Evolutionary conservation across 306 rosid species (phyloP).

Genomic region (Urtica urens): DNA sequence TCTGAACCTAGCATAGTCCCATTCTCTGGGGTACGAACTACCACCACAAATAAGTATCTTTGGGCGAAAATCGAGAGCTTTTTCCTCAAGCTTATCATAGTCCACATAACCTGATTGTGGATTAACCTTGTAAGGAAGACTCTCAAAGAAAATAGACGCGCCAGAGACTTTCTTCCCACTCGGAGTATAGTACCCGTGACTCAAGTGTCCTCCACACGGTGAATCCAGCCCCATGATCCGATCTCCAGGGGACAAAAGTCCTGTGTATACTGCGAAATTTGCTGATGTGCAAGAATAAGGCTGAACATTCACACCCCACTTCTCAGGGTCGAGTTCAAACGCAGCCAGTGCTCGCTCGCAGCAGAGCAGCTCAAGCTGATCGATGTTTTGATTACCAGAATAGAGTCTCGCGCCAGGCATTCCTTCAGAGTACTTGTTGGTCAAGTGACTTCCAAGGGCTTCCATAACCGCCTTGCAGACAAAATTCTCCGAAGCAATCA

Average conservation of each 20-base stretch:
- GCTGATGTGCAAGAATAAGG: slow-evolving; percentile 86
- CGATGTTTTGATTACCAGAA: slow-evolving; percentile 58
- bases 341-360: slow-evolving; percentile 64
- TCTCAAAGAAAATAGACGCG: slow-evolving; percentile 64
- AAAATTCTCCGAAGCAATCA: slow-evolving; percentile 78
- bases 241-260: slow-evolving; percentile 61
- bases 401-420: slow-evolving; percentile 72
- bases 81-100: slow-evolving; percentile 76
- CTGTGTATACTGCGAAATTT: slow-evolving; percentile 69
- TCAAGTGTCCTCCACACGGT: slow-evolving; percentile 77
- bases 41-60: slow-evolving; percentile 85
- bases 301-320: slow-evolving; percentile 91
- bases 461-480: slow-evolving; percentile 87
- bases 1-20: slow-evolving; percentile 69
- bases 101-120: slow-evolving; percentile 61
- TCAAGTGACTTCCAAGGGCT: slow-evolving; percentile 75
- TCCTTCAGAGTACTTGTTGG: slow-evolving; percentile 80
- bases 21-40: slow-evolving; percentile 74
- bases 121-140: slow-evolving; percentile 63
- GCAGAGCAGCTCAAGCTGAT: slow-evolving; percentile 68
- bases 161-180: slow-evolving; percentile 66
- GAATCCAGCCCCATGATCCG: slow-evolving; percentile 84
- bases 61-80: slow-evolving; percentile 66
- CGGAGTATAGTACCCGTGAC: slow-evolving; percentile 72
- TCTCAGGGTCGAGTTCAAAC: slow-evolving; percentile 46